phyloP scores from a whole-genome alignment of 345 rosid genomes.

The Salix brachista region DNA sequence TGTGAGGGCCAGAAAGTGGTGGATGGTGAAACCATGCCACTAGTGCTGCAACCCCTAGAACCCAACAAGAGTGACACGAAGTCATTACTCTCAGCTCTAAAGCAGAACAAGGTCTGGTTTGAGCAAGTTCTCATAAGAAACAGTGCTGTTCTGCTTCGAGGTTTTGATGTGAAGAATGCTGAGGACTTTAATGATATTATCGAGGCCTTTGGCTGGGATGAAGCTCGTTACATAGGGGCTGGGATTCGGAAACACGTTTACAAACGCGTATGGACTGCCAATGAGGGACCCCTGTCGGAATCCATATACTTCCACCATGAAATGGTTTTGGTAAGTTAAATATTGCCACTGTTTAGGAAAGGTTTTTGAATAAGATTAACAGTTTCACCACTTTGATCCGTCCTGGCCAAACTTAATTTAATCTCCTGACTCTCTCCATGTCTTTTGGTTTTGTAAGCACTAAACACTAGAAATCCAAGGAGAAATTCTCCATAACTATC shows the following conservation, averaged over 20 bases:
- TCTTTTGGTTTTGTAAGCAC: not conserved
- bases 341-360: too few species aligned
- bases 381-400: not conserved
- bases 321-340: constrained; percentile 51
- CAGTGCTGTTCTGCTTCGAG: constrained; percentile 58
- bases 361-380: too few species aligned
- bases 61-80: constrained; percentile 22
- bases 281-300: constrained; percentile 69
- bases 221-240: constrained; percentile 52
- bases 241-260: constrained; percentile 51
- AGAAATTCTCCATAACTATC: not conserved
- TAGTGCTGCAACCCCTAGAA: constrained; percentile 40
- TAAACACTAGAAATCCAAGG: not conserved
- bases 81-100: constrained; percentile 32
- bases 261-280: constrained; percentile 65
- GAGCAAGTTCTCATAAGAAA: constrained; percentile 52
- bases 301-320: constrained; percentile 68
- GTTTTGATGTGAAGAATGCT: constrained; percentile 46
- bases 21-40: constrained; percentile 55
- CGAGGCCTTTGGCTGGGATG: constrained; percentile 55
- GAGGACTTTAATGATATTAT: constrained; percentile 52
- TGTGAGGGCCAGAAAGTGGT: constrained; percentile 63
- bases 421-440: not conserved
- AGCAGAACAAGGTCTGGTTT: constrained; percentile 51
- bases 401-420: not conserved